Percentiles rank a stretch among this genome's conserved stretches.
phyloP scores from a whole-genome alignment of 1,284 basidiomycete species.

The Trichosporon inkin region DNA sequence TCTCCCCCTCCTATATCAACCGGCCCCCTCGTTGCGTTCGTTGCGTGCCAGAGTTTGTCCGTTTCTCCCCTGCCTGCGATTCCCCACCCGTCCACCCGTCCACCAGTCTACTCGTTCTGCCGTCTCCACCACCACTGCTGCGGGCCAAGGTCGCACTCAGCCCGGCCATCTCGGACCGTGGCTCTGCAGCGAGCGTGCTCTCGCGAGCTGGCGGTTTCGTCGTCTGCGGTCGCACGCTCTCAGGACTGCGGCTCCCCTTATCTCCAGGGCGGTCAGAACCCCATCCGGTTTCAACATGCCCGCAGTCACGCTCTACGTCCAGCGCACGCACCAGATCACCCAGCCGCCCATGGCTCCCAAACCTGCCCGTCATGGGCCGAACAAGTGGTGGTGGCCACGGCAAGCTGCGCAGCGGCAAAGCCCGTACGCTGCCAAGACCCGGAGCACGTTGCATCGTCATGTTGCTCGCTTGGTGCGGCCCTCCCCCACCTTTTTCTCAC shows the following conservation, averaged over 20 bases:
- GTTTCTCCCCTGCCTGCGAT: neutral
- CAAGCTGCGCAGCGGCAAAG: neutral
- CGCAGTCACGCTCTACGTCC: slow-evolving; percentile 2
- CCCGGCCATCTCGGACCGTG: too few species aligned
- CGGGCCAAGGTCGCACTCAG: too few species aligned
- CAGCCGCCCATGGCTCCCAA: neutral
- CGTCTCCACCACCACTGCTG: too few species aligned
- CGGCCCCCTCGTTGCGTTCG: neutral
- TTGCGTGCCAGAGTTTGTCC: neutral
- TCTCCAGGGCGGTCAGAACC: too few species aligned
- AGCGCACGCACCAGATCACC: neutral
- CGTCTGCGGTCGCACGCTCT: too few species aligned
- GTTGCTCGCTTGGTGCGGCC: slow-evolving; percentile 1
- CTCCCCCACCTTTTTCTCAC: neutral
- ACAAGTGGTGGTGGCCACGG: slow-evolving; percentile 2
- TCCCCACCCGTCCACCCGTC: neutral
- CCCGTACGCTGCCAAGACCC: neutral
- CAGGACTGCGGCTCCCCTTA: too few species aligned
- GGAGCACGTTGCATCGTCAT: neutral
- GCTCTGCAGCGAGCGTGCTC: too few species aligned
- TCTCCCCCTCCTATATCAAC: too few species aligned
- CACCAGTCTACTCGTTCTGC: neutral
- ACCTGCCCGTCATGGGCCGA: neutral
- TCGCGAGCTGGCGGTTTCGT: too few species aligned
- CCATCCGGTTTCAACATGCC: neutral